Base-by-base conservation (phyloP, 2,329 filamentous ascomycete species). In the Alternaria hordeiaustralica region DNA sequence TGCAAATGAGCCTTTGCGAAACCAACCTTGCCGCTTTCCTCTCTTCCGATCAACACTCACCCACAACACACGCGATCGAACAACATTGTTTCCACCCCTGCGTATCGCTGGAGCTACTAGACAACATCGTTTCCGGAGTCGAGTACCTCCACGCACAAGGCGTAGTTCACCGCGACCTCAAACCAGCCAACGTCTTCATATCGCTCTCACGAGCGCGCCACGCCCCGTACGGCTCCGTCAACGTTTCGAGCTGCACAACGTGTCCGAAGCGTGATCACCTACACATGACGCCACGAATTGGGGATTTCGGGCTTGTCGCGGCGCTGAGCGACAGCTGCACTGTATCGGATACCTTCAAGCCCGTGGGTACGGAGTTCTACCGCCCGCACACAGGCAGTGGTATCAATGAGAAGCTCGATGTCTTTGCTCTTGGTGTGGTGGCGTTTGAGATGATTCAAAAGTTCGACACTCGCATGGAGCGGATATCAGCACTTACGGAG, bases 1-100 rank as follows among this genome's bases (percentile, higher is more conserved):
- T 91, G n/a, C 89, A 91, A 71, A 91, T 91, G 88, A 87, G 87
- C 5, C 81, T 89, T 4, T 87, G 90, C 73, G 88, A 88, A 1
- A 82, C 89, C 56, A 90, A 87, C 2, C 81, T 92, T 11, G 84
- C 86, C 9, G 85, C 87, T 2, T 90, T 88, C 69, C 75, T 91
- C 6, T 84, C 75, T 2, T 69, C 69, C 30, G 60, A 73, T 53
- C 63, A 65, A 15, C 13, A 61, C 5, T 43, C 58, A 2, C 64
- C 64, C 10, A 66, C 49, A n/a, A 58, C 57, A 18, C 61, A 65
- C 25, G 55, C 65, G 11, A 41, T 61, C 10, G 76, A 81, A 6
- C 81, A 81, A 6, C 89, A 91, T 75, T 91, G 89, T 72, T 91
- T 88, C 74, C 89, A 91, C 70, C 71, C 87, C 2, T 74, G 84